Conservation (phyloP, 2,329 filamentous ascomycete species). For the Pseudonectria buxi region DNA sequence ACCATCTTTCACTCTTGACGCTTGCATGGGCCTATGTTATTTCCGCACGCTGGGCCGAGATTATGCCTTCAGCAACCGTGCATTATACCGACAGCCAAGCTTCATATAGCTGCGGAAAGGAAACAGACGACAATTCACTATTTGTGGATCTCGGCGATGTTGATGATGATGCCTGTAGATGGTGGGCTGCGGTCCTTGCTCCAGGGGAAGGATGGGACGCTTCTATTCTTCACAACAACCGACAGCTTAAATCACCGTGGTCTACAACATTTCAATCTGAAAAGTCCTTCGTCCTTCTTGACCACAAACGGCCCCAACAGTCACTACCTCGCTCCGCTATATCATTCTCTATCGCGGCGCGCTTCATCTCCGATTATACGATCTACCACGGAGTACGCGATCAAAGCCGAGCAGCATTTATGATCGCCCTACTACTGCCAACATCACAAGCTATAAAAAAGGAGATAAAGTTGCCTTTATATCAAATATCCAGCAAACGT, state of each 20-base stretch:
- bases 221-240: constrained; percentile 3
- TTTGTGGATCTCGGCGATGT: constrained; percentile 2
- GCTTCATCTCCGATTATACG: constrained; percentile 4
- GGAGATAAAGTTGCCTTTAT: constrained; percentile 1
- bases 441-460: constrained; percentile 2
- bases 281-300: neutral
- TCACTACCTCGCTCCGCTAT: neutral
- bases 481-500: neutral
- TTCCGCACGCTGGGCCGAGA: constrained; percentile 5
- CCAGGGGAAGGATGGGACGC: constrained; percentile 8
- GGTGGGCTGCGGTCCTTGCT: constrained; percentile 8
- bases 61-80: constrained; percentile 1
- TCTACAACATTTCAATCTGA: constrained; percentile 2
- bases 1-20: constrained; percentile 4
- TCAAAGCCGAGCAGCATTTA: constrained; percentile 2
- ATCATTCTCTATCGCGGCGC: constrained; percentile 1
- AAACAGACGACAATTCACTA: neutral
- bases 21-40: constrained; percentile 8
- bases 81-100: constrained; percentile 6
- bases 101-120: neutral
- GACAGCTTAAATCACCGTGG: constrained; percentile 6
- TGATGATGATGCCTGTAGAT: constrained; percentile 2
- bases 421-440: constrained; percentile 3
- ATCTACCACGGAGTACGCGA: neutral
- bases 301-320: neutral